These are phyloP conservation scores for Penicillium paxilli DNA, from an alignment of 495 filamentous ascomycete genomes.

Conservation along the genomic window DNA sequence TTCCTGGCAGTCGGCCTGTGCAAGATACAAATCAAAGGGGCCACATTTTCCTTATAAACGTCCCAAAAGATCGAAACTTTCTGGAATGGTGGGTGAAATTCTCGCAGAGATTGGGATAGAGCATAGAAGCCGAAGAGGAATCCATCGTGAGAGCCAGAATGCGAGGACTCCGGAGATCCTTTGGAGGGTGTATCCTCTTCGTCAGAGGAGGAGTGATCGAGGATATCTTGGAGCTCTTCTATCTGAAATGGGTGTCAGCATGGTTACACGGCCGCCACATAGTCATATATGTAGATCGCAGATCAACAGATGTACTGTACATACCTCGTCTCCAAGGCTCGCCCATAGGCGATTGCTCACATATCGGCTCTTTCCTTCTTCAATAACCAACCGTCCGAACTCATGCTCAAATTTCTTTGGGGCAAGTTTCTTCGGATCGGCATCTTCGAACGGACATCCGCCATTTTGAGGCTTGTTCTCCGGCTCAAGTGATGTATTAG, in stretches of 20 bases:
- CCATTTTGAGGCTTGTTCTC: slow-evolving; percentile 14
- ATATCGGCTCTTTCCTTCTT: slow-evolving; percentile 79
- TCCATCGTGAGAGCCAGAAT: slow-evolving; percentile 60
- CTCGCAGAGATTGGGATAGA: slow-evolving; percentile 45
- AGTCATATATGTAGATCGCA: not conserved
- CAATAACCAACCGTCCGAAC: slow-evolving; percentile 81
- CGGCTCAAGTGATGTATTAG: not conserved
- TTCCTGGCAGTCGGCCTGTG: slow-evolving; percentile 61
- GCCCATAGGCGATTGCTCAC: slow-evolving; percentile 89
- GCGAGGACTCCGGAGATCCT: slow-evolving; percentile 55
- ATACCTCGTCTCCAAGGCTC: slow-evolving; percentile 82
- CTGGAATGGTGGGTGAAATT: slow-evolving; percentile 54
- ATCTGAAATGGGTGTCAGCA: slow-evolving; percentile 46
- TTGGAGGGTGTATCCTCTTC: slow-evolving; percentile 63
- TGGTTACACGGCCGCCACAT: not conserved
- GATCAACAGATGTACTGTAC: slow-evolving; percentile 8
- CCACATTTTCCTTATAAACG: slow-evolving; percentile 68
- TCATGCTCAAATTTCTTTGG: slow-evolving; percentile 55
- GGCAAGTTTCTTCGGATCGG: slow-evolving; percentile 25
- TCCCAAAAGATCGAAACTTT: slow-evolving; percentile 70
- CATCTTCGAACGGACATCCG: slow-evolving; percentile 30
- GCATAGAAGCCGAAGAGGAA: slow-evolving; percentile 72
- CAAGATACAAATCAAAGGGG: slow-evolving; percentile 68
- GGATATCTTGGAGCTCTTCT: slow-evolving; percentile 69
- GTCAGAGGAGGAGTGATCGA: slow-evolving; percentile 63